Conservation (phyloP, 2,329 filamentous ascomycete genomes). For the Arthrocladium fulminans region DNA sequence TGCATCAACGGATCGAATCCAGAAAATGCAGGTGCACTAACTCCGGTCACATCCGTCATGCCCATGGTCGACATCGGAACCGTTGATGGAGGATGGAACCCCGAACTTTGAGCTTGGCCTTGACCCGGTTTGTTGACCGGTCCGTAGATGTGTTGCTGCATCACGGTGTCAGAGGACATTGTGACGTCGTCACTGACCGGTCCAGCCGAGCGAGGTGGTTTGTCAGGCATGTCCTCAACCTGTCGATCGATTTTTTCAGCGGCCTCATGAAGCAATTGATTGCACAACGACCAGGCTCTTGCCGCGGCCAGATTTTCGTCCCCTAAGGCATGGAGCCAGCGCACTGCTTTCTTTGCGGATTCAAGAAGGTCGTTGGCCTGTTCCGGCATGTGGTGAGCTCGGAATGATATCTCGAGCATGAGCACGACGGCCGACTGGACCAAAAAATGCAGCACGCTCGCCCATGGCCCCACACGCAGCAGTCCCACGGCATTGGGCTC, state of each 20-base stretch:
- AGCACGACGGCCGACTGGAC: slow-evolving; percentile 38
- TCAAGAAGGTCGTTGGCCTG: slow-evolving; percentile 26
- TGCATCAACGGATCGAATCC: slow-evolving; percentile 19
- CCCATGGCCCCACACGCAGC: slow-evolving; percentile 36
- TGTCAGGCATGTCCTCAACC: slow-evolving; percentile 25
- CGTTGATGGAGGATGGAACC: not conserved
- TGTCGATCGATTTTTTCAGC: slow-evolving; percentile 27
- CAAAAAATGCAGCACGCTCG: slow-evolving; percentile 37
- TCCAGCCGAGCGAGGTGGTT: slow-evolving; percentile 13
- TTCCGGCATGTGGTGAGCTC: slow-evolving; percentile 35
- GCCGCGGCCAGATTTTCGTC: slow-evolving; percentile 30
- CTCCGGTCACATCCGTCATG: not conserved
- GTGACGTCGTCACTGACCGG: not conserved
- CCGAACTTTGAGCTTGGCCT: not conserved
- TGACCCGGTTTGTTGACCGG: not conserved
- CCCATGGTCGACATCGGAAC: not conserved
- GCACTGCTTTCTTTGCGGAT: slow-evolving; percentile 33
- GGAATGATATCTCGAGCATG: slow-evolving; percentile 38
- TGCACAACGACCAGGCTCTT: slow-evolving; percentile 36
- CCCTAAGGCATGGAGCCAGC: slow-evolving; percentile 36
- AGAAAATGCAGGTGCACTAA: not conserved
- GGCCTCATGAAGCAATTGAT: slow-evolving; percentile 29
- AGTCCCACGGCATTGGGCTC: slow-evolving; percentile 32
- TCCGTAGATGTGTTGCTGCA: not conserved
- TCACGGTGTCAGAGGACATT: not conserved